phyloP scores from a whole-genome alignment of 2,329 filamentous ascomycete genomes.

The Pestalotiopsis sp. region DNA sequence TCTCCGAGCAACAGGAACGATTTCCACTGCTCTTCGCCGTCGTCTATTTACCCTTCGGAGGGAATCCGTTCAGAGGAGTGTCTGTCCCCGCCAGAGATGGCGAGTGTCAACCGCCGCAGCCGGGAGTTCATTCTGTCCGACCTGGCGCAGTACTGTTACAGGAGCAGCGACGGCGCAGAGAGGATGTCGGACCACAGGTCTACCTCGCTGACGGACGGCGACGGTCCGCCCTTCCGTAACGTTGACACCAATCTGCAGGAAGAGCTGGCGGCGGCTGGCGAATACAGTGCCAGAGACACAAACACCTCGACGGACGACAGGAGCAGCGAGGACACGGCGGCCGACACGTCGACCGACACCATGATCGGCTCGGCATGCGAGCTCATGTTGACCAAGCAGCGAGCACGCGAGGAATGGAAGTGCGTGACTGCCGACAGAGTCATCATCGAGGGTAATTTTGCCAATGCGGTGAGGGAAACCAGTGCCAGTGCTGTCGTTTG shows the following conservation, averaged over 20 bases:
- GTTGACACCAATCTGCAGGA: background rate
- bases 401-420: background rate
- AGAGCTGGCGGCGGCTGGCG: background rate
- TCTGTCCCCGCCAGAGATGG: background rate
- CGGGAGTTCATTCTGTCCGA: background rate
- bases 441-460: background rate
- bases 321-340: background rate
- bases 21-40: background rate
- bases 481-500: background rate
- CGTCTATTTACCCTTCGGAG: conserved; percentile 9
- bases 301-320: background rate
- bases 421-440: background rate
- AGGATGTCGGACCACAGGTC: background rate
- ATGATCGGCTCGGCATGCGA: background rate
- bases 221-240: background rate
- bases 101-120: background rate
- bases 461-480: background rate
- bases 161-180: background rate
- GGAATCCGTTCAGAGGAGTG: conserved; percentile 5
- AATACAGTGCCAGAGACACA: background rate
- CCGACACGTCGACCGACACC: background rate
- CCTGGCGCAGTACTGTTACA: conserved; percentile 4
- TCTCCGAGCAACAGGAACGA: background rate
- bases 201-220: conserved; percentile 6
- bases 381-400: background rate